Base-by-base conservation (phyloP, 1,284 basidiomycete genomes). In the Bjerkandera adusta region DNA sequence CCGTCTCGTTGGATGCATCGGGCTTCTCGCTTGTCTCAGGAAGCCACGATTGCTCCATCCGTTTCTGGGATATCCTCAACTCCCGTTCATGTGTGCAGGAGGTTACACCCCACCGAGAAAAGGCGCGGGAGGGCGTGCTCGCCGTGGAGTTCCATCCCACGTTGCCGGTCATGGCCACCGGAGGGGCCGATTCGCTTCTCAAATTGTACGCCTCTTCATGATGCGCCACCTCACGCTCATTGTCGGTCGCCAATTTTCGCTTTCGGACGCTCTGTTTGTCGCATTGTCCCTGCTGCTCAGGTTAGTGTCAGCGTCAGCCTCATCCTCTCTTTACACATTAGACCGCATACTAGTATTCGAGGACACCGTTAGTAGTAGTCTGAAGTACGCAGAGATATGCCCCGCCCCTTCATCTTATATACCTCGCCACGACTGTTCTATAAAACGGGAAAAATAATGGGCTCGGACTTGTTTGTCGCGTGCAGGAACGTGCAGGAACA, bases 21-120 rank as follows among this genome's bases (percentile, higher is more conserved):
- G 91, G 90, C 33, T 81, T 95, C 65, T 87, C 86, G 8, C 79
- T 98, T 34, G 86, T 94, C 3, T 94, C 93, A 1, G 91, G 89
- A 32, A 89, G 90, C 40, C 92, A 97, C 61, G 96, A 99, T 65
- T 94, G 94, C 63, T 94, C 92, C 15, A 75, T 94, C 36, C 86
- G 96, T 18, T 89, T 97, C 69, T 99, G 96, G 97, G 92, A 97
- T 66, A 70, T 97, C 46, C 77, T 91, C n/a, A 86, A 82, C 48
- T 76, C 82, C 43, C 76, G 79, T 40, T 77, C 79, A 40, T 97
- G 93, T 64, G 72, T 94, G 24, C 96, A 98, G 63, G 97, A 99
- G 66, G 81, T 93, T 53, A 85, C 87, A 15, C 83, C 78, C 42
- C 92, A 97, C 68, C 80, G 92, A 40, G 83, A 88, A 69, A 93